These are phyloP conservation scores for Cordyceps farinosa DNA, from an alignment of 2,329 filamentous ascomycete genomes.

Conservation along the genomic window DNA sequence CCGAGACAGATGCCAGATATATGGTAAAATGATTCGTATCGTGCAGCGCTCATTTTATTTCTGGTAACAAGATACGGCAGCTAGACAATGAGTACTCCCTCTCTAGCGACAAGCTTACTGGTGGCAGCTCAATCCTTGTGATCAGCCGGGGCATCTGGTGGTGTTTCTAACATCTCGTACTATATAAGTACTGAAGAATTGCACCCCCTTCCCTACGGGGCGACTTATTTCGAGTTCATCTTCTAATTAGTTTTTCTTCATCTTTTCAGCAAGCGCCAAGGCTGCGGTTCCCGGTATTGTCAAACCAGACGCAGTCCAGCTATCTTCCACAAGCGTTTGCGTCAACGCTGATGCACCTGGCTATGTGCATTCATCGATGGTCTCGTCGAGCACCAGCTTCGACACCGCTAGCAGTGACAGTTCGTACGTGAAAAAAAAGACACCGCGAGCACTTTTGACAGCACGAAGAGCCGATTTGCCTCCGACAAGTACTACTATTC, in stretches of 20 bases:
- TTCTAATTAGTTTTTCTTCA: too few species aligned
- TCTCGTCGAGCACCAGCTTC: neutral
- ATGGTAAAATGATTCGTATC: conserved; percentile 12
- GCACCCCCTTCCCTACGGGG: neutral
- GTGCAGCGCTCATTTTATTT: conserved; percentile 22
- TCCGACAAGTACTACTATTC: conserved; percentile 19
- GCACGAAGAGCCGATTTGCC: neutral
- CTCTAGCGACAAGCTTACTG: conserved; percentile 17
- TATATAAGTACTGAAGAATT: neutral
- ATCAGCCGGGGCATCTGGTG: conserved; percentile 16
- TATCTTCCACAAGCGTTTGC: conserved; percentile 17
- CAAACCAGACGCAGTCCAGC: conserved; percentile 13
- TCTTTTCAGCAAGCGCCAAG: neutral
- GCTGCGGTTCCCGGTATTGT: neutral
- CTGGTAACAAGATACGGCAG: conserved; percentile 22
- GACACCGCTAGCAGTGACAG: neutral
- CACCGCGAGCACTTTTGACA: neutral
- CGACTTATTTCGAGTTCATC: too few species aligned
- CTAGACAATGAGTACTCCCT: conserved; percentile 20
- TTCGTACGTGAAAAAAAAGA: neutral
- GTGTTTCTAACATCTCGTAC: conserved; percentile 19
- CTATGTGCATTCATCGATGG: conserved; percentile 17
- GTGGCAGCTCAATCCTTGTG: conserved; percentile 18
- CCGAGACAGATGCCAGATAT: neutral
- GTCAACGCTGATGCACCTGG: conserved; percentile 22